A percentile compares a stretch with the other conserved stretches of the same genome.
phyloP scores from a whole-genome alignment of 129 eudicot species.

The sunflower (Helianthus annuus) region DNA sequence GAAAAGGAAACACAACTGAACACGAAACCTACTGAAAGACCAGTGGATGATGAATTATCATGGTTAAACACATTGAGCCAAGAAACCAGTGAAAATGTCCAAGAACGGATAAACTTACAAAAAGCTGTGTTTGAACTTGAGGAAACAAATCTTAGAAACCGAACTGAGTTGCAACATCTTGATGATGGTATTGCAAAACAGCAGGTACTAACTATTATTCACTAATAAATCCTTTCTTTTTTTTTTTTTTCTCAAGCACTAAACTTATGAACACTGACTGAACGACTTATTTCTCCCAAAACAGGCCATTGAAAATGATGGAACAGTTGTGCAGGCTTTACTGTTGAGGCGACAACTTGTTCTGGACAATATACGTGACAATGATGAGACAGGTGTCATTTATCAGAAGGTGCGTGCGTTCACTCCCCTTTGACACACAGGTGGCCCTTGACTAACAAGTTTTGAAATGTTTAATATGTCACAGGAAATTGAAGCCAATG shows the following conservation, averaged over 20 bases:
- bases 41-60: conserved; percentile 72
- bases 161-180: conserved; percentile 78
- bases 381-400: conserved; percentile 73
- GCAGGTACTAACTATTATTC: conserved; percentile 49
- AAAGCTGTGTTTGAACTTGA: conserved; percentile 92
- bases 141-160: conserved; percentile 83
- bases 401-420: conserved; percentile 68
- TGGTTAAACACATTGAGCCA: conserved; percentile 82
- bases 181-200: conserved; percentile 83
- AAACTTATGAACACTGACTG: background rate
- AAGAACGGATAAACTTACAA: conserved; percentile 88
- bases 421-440: background rate
- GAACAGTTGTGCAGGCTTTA: conserved; percentile 73
- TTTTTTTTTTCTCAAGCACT: background rate
- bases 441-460: conserved; percentile 20
- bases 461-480: background rate
- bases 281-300: conserved; percentile 16
- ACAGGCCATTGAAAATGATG: conserved; percentile 71
- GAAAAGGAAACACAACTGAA: conserved; percentile 80
- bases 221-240: background rate
- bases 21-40: conserved; percentile 74
- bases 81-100: conserved; percentile 94
- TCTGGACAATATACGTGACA: conserved; percentile 91
- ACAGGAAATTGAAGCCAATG: conserved; percentile 95
- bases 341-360: conserved; percentile 78